These are phyloP conservation scores for Phaseolus lunatus DNA, from an alignment of 306 rosid genomes.

Conservation along the genomic window DNA sequence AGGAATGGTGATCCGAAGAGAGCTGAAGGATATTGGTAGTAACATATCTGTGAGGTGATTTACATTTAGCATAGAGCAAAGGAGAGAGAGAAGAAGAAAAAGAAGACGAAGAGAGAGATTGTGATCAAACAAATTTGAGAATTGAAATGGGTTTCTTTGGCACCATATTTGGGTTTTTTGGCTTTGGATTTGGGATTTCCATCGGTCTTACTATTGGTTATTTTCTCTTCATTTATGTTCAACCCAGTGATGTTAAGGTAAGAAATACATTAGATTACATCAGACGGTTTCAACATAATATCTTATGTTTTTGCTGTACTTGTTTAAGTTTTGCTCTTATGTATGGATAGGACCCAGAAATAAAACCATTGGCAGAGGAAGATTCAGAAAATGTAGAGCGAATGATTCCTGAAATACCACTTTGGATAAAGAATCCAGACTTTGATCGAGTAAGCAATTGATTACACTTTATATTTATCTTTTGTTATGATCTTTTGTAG, in stretches of 20 bases:
- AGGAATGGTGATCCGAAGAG: slow-evolving; percentile 50
- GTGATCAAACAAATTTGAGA: slow-evolving; percentile 27
- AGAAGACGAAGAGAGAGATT: background rate
- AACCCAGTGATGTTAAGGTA: slow-evolving; percentile 76
- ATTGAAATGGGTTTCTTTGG: slow-evolving; percentile 77
- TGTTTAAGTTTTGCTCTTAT: background rate
- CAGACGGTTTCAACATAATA: background rate
- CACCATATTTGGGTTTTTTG: slow-evolving; percentile 71
- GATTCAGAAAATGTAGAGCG: slow-evolving; percentile 69
- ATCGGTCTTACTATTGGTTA: slow-evolving; percentile 83
- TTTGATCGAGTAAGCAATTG: slow-evolving; percentile 73
- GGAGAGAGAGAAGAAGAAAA: background rate
- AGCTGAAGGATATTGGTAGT: slow-evolving; percentile 38
- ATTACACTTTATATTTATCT: background rate
- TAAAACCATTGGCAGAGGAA: slow-evolving; percentile 72
- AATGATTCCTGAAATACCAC: slow-evolving; percentile 91
- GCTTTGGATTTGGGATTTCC: slow-evolving; percentile 85
- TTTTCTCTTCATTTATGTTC: slow-evolving; percentile 74
- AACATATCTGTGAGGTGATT: slow-evolving; percentile 26
- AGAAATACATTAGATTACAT: background rate
- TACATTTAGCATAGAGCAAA: background rate
- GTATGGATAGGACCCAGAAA: slow-evolving; percentile 63
- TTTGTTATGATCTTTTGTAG: slow-evolving; percentile 7
- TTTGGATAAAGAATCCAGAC: slow-evolving; percentile 94
- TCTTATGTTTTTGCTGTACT: background rate